These are phyloP conservation scores for Myriosclerotinia curreyana DNA, from an alignment of 2,329 filamentous ascomycete species.

Conservation along the genomic window DNA sequence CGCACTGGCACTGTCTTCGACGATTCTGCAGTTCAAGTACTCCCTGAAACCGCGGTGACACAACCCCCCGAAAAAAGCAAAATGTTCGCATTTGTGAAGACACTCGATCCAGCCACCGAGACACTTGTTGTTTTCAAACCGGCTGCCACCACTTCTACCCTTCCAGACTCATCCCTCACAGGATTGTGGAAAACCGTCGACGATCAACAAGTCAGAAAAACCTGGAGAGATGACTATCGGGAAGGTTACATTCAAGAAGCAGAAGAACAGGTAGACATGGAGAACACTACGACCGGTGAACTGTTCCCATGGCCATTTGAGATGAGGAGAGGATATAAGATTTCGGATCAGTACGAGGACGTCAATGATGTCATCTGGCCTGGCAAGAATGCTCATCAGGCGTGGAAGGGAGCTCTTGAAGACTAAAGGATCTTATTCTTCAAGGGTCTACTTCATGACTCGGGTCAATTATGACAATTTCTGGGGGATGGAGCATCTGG, in stretches of 20 bases:
- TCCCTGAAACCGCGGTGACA: neutral
- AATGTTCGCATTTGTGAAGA: neutral
- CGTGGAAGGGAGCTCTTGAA: neutral
- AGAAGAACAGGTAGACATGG: neutral
- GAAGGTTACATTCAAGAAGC: neutral
- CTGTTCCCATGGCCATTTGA: constrained; percentile 5
- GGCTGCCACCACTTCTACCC: too few relatives aligned
- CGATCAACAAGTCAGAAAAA: neutral
- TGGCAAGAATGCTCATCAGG: neutral
- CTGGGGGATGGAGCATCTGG: too few relatives aligned
- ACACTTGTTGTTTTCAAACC: neutral
- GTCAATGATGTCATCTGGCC: constrained; percentile 9
- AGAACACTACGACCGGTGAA: neutral
- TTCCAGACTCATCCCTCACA: too few relatives aligned
- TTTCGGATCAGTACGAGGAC: neutral
- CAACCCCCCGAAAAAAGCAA: neutral
- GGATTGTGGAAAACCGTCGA: neutral
- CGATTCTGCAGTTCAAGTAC: neutral
- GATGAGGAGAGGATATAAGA: neutral
- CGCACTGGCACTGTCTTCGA: neutral
- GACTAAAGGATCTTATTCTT: too few relatives aligned
- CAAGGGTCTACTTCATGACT: too few relatives aligned
- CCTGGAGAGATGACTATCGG: neutral
- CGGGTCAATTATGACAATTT: too few relatives aligned
- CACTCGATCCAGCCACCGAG: neutral